These are phyloP conservation scores for Durotheca rogersii DNA, from an alignment of 495 filamentous ascomycete species.

Conservation along the genomic window DNA sequence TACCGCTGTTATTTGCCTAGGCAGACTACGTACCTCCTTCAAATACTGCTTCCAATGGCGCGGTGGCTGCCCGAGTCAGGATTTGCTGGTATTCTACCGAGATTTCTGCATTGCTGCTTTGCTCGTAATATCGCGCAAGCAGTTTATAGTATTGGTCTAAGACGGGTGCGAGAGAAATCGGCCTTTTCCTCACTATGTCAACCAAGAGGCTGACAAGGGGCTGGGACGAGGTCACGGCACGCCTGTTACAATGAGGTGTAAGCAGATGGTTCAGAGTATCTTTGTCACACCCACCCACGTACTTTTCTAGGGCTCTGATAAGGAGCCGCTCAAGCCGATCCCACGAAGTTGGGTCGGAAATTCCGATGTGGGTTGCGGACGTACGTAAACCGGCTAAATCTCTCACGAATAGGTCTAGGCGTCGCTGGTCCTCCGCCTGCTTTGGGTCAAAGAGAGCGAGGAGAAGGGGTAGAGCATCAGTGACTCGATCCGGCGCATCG, in stretches of 20 bases:
- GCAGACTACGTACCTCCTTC: constrained; percentile 25
- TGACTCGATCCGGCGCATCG: constrained; percentile 28
- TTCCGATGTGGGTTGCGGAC: constrained; percentile 26
- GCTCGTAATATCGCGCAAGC: constrained; percentile 19
- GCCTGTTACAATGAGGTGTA: constrained; percentile 23
- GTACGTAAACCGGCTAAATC: constrained; percentile 33
- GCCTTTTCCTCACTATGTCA: constrained; percentile 24
- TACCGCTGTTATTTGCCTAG: neutral
- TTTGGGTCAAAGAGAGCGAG: constrained; percentile 36
- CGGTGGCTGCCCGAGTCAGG: constrained; percentile 12
- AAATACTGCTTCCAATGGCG: constrained; percentile 16
- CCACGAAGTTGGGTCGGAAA: constrained; percentile 33
- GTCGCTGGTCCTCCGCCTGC: constrained; percentile 36
- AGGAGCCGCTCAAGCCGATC: constrained; percentile 39
- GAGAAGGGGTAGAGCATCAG: constrained; percentile 39
- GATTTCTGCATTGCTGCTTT: neutral
- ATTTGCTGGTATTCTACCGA: constrained; percentile 9
- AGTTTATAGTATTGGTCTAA: constrained; percentile 27
- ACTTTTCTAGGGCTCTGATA: constrained; percentile 38
- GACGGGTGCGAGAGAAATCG: constrained; percentile 17
- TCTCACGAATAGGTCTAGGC: constrained; percentile 38
- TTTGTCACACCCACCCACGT: constrained; percentile 2
- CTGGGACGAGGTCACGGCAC: constrained; percentile 17
- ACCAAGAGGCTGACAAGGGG: constrained; percentile 16
- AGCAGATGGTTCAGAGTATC: neutral